Percentiles rank a stretch among this genome's conserved stretches.
These are phyloP conservation scores for Diplodia mutila DNA, from an alignment of 2,329 filamentous ascomycete species.

Conservation along the genomic window DNA sequence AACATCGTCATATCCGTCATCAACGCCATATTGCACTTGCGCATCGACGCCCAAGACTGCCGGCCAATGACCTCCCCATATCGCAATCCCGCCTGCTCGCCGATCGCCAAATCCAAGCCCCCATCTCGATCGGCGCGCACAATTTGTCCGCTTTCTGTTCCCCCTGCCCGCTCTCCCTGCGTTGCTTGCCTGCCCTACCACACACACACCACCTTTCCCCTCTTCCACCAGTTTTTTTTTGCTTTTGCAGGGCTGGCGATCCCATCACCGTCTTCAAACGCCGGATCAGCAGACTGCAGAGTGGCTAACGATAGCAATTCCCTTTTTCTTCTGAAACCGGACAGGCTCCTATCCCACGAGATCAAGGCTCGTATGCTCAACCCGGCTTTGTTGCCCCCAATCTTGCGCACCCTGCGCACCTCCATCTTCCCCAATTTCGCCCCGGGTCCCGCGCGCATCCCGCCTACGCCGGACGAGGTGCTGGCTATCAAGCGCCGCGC, in stretches of 20 bases:
- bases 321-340: conserved; percentile 20
- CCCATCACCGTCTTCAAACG: conserved; percentile 1
- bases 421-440: conserved; percentile 86
- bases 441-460: conserved; percentile 65
- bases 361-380: conserved; percentile 48
- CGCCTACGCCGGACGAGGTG: conserved; percentile 62
- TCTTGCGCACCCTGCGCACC: conserved; percentile 71
- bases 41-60: conserved; percentile 5
- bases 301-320: neutral
- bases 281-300: neutral
- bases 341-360: conserved; percentile 52
- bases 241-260: neutral
- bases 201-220: neutral
- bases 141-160: neutral
- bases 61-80: neutral
- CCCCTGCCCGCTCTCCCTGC: neutral
- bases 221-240: neutral
- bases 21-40: neutral
- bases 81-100: neutral
- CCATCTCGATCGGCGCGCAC: conserved; percentile 13
- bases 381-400: conserved; percentile 49
- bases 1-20: conserved; percentile 21
- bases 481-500: conserved; percentile 68
- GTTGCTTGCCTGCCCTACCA: conserved; percentile 10
- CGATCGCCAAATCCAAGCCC: conserved; percentile 5